These are phyloP conservation scores for Termitomyces sp. DNA, from an alignment of 768 basidiomycete genomes.

Conservation along the genomic window DNA sequence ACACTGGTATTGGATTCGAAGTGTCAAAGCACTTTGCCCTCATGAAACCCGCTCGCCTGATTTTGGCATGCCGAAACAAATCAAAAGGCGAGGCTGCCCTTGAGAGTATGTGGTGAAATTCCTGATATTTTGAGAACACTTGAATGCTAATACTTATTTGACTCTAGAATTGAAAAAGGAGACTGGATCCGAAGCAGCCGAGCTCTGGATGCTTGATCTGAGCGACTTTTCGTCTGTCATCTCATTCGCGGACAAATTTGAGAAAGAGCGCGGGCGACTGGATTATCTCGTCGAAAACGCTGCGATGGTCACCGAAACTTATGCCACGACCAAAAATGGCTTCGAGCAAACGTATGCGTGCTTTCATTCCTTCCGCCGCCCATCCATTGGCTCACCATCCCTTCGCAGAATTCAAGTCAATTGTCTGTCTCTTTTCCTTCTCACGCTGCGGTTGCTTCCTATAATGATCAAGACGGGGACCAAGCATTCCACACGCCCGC, in stretches of 20 bases:
- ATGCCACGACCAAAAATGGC: constrained; percentile 35
- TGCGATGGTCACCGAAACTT: constrained; percentile 18
- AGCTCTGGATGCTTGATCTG: constrained; percentile 20
- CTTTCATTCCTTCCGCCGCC: background rate
- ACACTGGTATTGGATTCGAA: background rate
- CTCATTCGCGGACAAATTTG: background rate
- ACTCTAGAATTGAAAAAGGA: background rate
- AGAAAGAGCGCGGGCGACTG: constrained; percentile 24
- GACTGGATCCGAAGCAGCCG: constrained; percentile 21
- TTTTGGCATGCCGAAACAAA: constrained; percentile 37
- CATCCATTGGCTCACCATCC: background rate
- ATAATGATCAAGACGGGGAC: constrained; percentile 35
- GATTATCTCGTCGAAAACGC: constrained; percentile 50
- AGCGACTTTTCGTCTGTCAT: background rate
- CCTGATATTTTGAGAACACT: background rate
- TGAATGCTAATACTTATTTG: background rate
- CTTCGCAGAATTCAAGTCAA: constrained; percentile 45
- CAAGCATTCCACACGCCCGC: constrained; percentile 27
- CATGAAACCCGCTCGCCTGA: constrained; percentile 39
- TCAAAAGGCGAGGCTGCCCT: constrained; percentile 35
- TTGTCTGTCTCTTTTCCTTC: constrained; percentile 36
- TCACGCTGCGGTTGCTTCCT: constrained; percentile 43
- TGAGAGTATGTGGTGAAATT: constrained; percentile 26
- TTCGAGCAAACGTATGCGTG: constrained; percentile 43
- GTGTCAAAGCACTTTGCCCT: constrained; percentile 41